Conservation (phyloP, 108 stramenopile species). For the Nitzschia sp. region DNA sequence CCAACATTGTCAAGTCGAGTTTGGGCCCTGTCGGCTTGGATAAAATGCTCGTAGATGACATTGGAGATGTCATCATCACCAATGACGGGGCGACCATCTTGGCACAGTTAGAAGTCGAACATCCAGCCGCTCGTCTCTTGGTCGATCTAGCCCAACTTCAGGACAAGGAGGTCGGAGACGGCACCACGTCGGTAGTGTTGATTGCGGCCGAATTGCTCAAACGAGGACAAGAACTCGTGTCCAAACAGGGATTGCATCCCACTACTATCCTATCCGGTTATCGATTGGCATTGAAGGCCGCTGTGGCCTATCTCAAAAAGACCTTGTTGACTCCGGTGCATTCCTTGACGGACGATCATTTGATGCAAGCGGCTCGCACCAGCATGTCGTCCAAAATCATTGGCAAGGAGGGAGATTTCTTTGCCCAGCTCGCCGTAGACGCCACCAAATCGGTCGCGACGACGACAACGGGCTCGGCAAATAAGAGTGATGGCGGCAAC, state of each 20-base stretch:
- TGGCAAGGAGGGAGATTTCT: constrained; percentile 93
- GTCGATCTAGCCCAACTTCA: constrained; percentile 98
- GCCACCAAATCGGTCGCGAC: constrained; percentile 89
- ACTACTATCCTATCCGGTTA: constrained; percentile 98
- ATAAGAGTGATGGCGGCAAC: neutral
- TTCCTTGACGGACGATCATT: constrained; percentile 80
- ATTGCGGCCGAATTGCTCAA: constrained; percentile 96
- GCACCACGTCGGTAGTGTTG: constrained; percentile 98
- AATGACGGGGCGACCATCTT: constrained; percentile 99
- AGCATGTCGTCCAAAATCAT: constrained; percentile 98
- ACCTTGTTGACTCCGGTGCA: constrained; percentile 88
- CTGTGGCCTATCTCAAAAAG: constrained; percentile 94
- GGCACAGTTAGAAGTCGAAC: constrained; percentile 97
- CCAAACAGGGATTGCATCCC: constrained; percentile 93
- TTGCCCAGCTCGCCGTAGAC: constrained; percentile 94
- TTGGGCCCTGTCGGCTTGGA: constrained; percentile 99
- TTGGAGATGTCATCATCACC: constrained; percentile 99
- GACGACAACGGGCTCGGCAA: neutral
- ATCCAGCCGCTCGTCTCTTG: constrained; percentile 98
- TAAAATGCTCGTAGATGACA: constrained; percentile 99
- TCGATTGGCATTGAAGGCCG: constrained; percentile 95
- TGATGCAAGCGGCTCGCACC: constrained; percentile 95
- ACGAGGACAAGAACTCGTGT: constrained; percentile 93
- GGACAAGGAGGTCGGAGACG: constrained; percentile 99
- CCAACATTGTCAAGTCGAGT: constrained; percentile 99